phyloP scores from a whole-genome alignment of 1,139 yeast species.

The Yamadazyma buinensis region DNA sequence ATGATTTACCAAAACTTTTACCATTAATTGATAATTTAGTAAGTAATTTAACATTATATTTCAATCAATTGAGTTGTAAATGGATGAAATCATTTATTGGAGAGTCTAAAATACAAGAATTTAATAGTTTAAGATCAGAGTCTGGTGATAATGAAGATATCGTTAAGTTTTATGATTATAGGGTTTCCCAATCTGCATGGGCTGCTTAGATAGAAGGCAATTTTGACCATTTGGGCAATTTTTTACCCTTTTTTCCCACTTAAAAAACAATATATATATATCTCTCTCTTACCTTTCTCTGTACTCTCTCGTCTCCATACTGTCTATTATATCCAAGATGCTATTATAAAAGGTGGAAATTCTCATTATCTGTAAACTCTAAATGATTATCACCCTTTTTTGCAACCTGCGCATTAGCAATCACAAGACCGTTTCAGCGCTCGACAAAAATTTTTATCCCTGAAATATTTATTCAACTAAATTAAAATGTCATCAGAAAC shows the following conservation, averaged over 20 bases:
- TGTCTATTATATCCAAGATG: too few species aligned
- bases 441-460: conserved; percentile 7
- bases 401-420: conserved; percentile 5
- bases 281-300: too few species aligned
- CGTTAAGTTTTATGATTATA: conserved; percentile 5
- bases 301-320: too few species aligned
- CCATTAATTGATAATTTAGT: conserved; percentile 1
- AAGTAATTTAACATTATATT: neutral
- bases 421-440: conserved; percentile 7
- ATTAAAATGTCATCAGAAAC: conserved; percentile 11
- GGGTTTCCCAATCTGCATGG: neutral
- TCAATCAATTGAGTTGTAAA: conserved; percentile 3
- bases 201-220: too few species aligned
- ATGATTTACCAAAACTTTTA: neutral
- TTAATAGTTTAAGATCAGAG: conserved; percentile 6
- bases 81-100: conserved; percentile 12
- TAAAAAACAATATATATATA: too few species aligned
- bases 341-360: too few species aligned
- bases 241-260: too few species aligned
- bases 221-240: too few species aligned
- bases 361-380: too few species aligned
- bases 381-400: neutral
- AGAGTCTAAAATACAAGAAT: conserved; percentile 10
- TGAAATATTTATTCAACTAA: conserved; percentile 5
- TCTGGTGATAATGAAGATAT: conserved; percentile 10